Evolutionary conservation across 2,329 filamentous ascomycete species (phyloP).

Genomic region (Colletotrichum graminicola): DNA sequence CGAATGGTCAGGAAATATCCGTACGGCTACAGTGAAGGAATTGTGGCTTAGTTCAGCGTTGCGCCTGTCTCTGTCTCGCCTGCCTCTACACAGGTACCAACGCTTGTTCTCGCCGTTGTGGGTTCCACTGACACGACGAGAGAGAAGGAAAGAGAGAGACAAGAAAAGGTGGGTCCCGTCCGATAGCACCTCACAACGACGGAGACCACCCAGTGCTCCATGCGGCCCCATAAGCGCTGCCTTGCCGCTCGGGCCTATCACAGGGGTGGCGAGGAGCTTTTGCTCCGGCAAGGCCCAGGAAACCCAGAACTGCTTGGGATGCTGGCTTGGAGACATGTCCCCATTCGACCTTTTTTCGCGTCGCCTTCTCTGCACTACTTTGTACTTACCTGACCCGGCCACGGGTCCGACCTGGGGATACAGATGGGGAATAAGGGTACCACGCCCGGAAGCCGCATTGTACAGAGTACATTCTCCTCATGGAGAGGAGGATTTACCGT

Average conservation of each 20-base stretch:
- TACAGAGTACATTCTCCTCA: conserved; percentile 19
- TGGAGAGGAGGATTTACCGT: conserved; percentile 26
- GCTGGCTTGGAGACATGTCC: conserved; percentile 29
- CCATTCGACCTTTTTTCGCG: conserved; percentile 10
- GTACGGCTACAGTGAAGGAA: not conserved
- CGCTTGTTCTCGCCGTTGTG: conserved; percentile 1
- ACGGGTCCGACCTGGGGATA: conserved; percentile 15
- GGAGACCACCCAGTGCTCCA: conserved; percentile 31
- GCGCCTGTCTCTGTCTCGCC: not conserved
- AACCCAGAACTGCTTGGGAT: conserved; percentile 5
- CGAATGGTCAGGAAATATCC: not conserved
- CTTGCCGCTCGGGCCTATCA: conserved; percentile 40
- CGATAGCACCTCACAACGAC: not conserved
- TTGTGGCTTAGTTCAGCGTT: not conserved
- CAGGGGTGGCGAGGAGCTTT: conserved; percentile 35
- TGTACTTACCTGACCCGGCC: conserved; percentile 25
- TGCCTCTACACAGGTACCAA: not conserved
- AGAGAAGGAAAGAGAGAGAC: not conserved
- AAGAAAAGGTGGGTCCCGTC: conserved; percentile 27
- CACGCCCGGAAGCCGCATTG: not conserved
- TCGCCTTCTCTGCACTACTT: not conserved
- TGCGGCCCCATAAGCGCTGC: conserved; percentile 39
- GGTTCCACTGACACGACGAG: conserved; percentile 1
- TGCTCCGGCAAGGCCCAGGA: conserved; percentile 39
- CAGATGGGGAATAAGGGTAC: conserved; percentile 14